Percentiles rank a stretch among this genome's conserved stretches.
phyloP scores from a whole-genome alignment of 2,329 filamentous ascomycete genomes.

The Talaromyces sp. region DNA sequence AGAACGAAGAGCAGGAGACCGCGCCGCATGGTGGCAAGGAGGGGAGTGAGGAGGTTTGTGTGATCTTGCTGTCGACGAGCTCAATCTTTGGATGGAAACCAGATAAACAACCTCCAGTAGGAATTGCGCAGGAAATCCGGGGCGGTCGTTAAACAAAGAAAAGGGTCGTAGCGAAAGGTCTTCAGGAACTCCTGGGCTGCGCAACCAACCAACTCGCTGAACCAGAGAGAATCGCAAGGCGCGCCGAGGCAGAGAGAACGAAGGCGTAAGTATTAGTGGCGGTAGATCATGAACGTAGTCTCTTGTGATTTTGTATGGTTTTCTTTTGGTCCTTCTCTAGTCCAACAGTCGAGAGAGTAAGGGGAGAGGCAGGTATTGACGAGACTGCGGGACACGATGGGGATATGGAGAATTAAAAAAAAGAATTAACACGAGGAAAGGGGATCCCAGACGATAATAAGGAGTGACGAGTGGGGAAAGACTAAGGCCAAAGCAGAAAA shows the following conservation, averaged over 20 bases:
- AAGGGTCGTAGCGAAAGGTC: background rate
- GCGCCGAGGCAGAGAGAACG: background rate
- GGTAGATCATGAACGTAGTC: constrained; percentile 1
- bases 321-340: background rate
- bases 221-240: no score
- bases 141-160: background rate
- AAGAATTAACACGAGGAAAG: background rate
- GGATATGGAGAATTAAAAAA: constrained; percentile 7
- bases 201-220: no score
- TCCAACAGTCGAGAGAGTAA: background rate
- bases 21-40: constrained; percentile 58
- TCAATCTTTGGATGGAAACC: background rate
- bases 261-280: constrained; percentile 4
- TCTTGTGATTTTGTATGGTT: no score
- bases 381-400: background rate
- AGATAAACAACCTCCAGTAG: background rate
- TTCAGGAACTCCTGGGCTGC: background rate
- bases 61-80: background rate
- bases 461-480: constrained; percentile 26
- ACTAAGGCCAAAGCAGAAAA: constrained; percentile 21
- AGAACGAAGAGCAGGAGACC: constrained; percentile 65
- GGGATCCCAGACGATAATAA: constrained; percentile 18
- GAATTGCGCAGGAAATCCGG: background rate
- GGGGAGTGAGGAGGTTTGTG: background rate
- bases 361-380: background rate